Evolutionary conservation across 768 basidiomycete genomes (phyloP), one percentile per base, ranked within the genome.

Genomic region (Suillus americanus): DNA sequence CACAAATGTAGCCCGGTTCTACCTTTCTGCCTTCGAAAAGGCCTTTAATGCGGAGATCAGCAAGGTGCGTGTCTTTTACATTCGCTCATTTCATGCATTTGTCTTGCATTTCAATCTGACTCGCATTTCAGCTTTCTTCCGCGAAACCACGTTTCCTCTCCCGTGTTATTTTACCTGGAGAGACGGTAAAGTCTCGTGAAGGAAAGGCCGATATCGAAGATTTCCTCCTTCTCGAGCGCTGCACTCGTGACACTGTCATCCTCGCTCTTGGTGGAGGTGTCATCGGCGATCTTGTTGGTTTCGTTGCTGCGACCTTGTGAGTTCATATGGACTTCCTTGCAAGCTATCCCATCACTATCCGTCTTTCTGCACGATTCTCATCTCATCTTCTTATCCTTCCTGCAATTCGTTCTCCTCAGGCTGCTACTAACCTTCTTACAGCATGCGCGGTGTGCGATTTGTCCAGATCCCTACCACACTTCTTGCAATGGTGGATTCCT

Each of bases 401-500:
- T 8, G 18, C 30, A 1, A 9, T 1, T 2, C 0, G 41, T 18
- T 45, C 10, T 20, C 3, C 55, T 33, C 16, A 10, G 1, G 6
- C 25, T 14, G 38, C 64, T 68, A 37, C 70, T 65, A 6, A 62
- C 43, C n/a, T 25, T 18, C 43, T 28, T 48, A 51, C 67, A 97
- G 95, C 80, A 99, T 99, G 97, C 91, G 97, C 61, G 97, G 97
- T 8, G 87, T 99, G 28, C 92, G 91, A 63, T 92, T 97, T 78
- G 89, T 94, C 25, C 97, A 99, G 79, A 92, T 99, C 62, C 97
- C 97, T 0, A 98, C 97, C 0, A 97, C 96, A 0, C 82, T 99
- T 2, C 85, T 99, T 64, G 95, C 96, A 7, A 99, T 99, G 97
- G 97, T 99, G 28, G 97, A 99, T 78, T 98, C 96, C 0, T 90